Conservation (phyloP, 768 basidiomycete genomes). For the Suillus subalutaceus region DNA sequence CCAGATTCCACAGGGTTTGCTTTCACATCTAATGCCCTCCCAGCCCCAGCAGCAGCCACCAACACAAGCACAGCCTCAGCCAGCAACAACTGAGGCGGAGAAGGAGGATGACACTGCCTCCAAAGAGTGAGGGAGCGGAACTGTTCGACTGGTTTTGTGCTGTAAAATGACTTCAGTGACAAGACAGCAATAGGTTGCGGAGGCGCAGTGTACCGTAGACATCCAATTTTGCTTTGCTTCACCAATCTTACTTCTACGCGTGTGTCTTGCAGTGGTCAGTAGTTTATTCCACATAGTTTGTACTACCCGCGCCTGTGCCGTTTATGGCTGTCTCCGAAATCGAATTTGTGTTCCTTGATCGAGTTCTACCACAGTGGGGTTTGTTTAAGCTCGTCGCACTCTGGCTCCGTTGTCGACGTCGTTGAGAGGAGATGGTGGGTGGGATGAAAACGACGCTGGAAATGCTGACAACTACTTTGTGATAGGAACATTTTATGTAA, state of each 20-base stretch:
- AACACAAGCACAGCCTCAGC: slow-evolving; percentile 24
- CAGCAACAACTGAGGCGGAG: slow-evolving; percentile 27
- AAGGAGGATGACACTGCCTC: slow-evolving; percentile 26
- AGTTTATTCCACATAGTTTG: slow-evolving; percentile 8
- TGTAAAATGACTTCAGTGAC: slow-evolving; percentile 9
- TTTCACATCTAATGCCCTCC: slow-evolving; percentile 17
- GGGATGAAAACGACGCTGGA: slow-evolving; percentile 31
- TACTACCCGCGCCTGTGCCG: slow-evolving; percentile 11
- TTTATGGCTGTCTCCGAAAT: slow-evolving; percentile 8
- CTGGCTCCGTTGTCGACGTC: slow-evolving; percentile 4
- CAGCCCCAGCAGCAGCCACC: slow-evolving; percentile 21
- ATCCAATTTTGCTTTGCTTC: slow-evolving; percentile 1
- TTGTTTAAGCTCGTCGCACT: neutral
- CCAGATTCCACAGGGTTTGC: slow-evolving; percentile 31
- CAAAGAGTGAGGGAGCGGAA: slow-evolving; percentile 24
- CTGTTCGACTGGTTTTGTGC: neutral
- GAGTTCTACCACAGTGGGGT: neutral
- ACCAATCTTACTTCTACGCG: neutral
- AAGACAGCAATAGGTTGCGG: slow-evolving; percentile 9
- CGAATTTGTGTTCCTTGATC: neutral
- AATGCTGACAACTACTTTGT: slow-evolving; percentile 36
- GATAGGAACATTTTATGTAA: slow-evolving; percentile 37
- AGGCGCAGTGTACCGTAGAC: slow-evolving; percentile 10
- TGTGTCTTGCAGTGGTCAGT: slow-evolving; percentile 8
- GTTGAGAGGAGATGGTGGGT: slow-evolving; percentile 33